phyloP scores from a whole-genome alignment of 225 moss, liverwort and hornwort genomes.

The Straminergon stramineum region DNA sequence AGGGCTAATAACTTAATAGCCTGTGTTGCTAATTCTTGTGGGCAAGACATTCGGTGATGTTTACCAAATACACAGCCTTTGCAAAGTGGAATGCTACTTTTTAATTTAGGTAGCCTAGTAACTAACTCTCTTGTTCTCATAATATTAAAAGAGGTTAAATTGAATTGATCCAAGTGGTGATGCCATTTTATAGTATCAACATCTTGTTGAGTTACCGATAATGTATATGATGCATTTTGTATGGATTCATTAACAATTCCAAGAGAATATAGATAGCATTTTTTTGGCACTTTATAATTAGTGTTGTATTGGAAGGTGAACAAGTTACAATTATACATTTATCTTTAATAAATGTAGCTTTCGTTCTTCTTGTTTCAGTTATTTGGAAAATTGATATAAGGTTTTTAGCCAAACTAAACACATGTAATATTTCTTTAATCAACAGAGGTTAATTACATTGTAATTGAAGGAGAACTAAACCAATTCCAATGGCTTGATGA shows the following conservation, averaged over 20 bases:
- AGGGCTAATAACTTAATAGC: background rate
- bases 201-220: background rate
- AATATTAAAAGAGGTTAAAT: background rate
- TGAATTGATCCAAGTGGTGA: fast-evolving
- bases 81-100: background rate
- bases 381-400: too few relatives aligned
- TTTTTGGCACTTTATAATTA: background rate
- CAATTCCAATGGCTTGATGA: too few relatives aligned
- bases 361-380: too few relatives aligned
- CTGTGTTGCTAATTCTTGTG: background rate
- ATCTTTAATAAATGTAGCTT: too few relatives aligned
- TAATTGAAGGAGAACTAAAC: too few relatives aligned
- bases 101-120: fast-evolving
- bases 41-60: background rate
- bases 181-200: background rate
- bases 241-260: background rate
- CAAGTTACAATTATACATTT: background rate
- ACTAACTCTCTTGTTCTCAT: background rate
- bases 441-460: too few relatives aligned
- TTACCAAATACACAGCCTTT: background rate
- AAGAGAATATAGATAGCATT: background rate
- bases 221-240: background rate
- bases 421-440: too few relatives aligned
- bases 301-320: background rate
- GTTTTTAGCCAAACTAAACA: too few relatives aligned